Evolutionary conservation across 345 rosid genomes (phyloP).

Genomic region (Citrus glauca): DNA sequence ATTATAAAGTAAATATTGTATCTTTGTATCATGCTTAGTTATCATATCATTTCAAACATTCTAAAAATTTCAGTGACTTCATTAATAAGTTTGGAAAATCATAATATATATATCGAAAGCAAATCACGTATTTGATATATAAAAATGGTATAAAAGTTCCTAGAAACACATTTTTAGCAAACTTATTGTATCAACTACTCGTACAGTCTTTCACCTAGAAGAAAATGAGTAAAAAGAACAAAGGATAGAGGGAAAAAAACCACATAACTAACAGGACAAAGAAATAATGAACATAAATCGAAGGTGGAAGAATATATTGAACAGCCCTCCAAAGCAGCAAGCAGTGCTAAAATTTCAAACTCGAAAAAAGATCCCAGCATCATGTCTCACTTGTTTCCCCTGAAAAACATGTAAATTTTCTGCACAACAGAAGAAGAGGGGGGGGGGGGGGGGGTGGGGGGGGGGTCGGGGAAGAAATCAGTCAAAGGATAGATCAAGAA

Average conservation of each 20-base stretch:
- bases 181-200: background rate
- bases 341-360: background rate
- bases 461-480: no score
- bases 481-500: background rate
- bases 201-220: background rate
- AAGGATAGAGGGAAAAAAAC: background rate
- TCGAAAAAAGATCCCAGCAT: background rate
- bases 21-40: no score
- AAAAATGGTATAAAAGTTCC: background rate
- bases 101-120: background rate
- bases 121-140: background rate
- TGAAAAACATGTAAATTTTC: conserved; percentile 81
- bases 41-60: no score
- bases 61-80: background rate
- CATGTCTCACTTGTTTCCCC: conserved; percentile 60
- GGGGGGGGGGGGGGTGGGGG: no score
- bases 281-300: background rate
- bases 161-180: background rate
- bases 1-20: no score
- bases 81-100: background rate
- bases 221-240: background rate
- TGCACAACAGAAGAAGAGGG: conserved; percentile 34
- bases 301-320: conserved; percentile 9
- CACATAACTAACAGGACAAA: background rate
- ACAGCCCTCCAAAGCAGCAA: background rate